These are phyloP conservation scores for Pythium sp. DNA, from an alignment of 352 stramenopile genomes.

Conservation along the genomic window DNA sequence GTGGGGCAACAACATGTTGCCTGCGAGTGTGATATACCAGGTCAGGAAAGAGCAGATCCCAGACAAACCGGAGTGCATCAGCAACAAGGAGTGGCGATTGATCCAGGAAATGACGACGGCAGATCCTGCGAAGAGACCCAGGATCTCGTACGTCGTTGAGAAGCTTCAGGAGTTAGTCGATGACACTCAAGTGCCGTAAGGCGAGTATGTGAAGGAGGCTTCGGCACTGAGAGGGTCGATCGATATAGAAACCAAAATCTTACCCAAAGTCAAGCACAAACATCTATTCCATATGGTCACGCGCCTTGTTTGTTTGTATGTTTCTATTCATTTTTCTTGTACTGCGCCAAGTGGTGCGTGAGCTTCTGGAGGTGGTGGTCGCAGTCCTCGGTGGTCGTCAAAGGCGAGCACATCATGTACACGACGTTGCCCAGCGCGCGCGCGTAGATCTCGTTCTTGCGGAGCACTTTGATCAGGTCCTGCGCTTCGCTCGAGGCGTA, in stretches of 20 bases:
- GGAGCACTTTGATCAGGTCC: conserved; percentile 57
- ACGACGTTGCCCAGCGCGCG: conserved; percentile 79
- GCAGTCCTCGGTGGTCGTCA: conserved; percentile 66
- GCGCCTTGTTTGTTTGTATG: background rate
- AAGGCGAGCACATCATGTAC: conserved; percentile 84
- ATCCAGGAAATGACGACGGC: background rate
- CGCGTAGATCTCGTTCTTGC: conserved; percentile 69
- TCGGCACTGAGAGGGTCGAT: background rate
- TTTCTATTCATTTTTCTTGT: conserved; percentile 5
- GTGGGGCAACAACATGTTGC: background rate
- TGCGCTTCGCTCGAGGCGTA: conserved; percentile 70
- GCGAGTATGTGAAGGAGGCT: background rate
- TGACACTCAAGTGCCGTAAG: background rate
- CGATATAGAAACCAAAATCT: background rate
- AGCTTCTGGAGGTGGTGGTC: conserved; percentile 52
- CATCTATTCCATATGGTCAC: background rate
- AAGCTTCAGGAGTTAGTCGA: background rate
- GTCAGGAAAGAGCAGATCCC: background rate
- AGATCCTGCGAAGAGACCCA: background rate
- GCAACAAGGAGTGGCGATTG: background rate
- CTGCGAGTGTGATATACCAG: background rate
- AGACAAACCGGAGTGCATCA: background rate
- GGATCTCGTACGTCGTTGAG: background rate
- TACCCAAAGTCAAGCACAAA: background rate
- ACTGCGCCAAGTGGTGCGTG: conserved; percentile 38